Evolutionary conservation across 2,329 filamentous ascomycete species (phyloP), one percentile per base, ranked within the genome.

Genomic region (Alternaria brassicae): DNA sequence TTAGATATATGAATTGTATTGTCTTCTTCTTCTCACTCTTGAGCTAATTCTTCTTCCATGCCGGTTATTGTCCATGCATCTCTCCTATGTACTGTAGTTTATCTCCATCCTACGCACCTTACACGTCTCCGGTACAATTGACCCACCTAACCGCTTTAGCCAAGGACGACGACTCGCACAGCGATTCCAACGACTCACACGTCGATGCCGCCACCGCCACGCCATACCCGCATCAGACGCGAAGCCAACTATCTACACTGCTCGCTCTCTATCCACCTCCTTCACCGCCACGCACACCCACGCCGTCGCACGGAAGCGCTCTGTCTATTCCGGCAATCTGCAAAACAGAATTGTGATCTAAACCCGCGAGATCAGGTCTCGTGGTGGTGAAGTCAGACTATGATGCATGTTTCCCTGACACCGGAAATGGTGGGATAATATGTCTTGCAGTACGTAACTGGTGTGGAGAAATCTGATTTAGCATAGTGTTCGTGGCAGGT

Each of bases 231-330:
- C 52, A 51, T 15, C 17, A 7, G 45, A 45, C 27, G 23, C 9
- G n/a, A 48, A 55, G 59, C 59, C 59, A 61, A 50, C 7, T 47
- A 57, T 50, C 53, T 53, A 49, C 58, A 54, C 57, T 53, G 53
- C 58, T 53, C 57, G 53, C 6, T 48, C 39, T 47, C 17, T 23
- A 17, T 49, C 47, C 37, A 32, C 47, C 9, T 27, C 12, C 13
- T 10, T 9, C 13, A 34, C 32, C 8, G 34, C 30, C 19, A 50
- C 37, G 47, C 21, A 47, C 25, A n/a, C n/a, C n/a, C n/a, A n/a
- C n/a, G n/a, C n/a, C n/a, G n/a, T n/a, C n/a, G n/a, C n/a, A n/a
- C n/a, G n/a, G n/a, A n/a, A n/a, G n/a, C n/a, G n/a, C n/a, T n/a
- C n/a, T n/a, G n/a, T n/a, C n/a, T n/a, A n/a, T n/a, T n/a, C n/a